Percentiles rank a stretch among this genome's conserved stretches.
Conservation (phyloP, 2,329 filamentous ascomycete genomes). For the Uncinocarpus reesii region DNA sequence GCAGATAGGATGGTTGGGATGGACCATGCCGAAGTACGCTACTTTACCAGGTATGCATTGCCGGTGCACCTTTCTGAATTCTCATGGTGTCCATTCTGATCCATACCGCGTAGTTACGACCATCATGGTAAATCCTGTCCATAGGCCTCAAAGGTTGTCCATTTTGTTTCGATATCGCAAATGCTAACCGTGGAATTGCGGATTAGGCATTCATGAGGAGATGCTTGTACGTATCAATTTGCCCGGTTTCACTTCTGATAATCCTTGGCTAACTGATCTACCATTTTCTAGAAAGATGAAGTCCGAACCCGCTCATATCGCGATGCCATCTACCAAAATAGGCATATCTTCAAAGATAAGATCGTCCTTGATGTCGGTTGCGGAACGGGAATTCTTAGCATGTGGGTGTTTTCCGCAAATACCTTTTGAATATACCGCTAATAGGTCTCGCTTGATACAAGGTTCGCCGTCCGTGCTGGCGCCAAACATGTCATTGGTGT, state of each 20-base stretch:
- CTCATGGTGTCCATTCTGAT: not conserved
- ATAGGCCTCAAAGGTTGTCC: not conserved
- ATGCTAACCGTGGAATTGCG: conserved; percentile 21
- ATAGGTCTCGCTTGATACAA: conserved; percentile 31
- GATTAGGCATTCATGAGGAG: conserved; percentile 83
- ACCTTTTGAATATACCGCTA: conserved; percentile 14
- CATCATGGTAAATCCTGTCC: conserved; percentile 67
- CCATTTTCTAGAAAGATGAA: conserved; percentile 72
- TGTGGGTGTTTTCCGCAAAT: conserved; percentile 50
- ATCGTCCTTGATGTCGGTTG: conserved; percentile 95
- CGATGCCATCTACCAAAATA: conserved; percentile 94
- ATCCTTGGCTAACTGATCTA: conserved; percentile 12
- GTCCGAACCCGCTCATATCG: conserved; percentile 94
- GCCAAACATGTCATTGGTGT: conserved; percentile 98
- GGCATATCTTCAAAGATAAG: conserved; percentile 84
- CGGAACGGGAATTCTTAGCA: conserved; percentile 94
- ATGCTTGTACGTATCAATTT: conserved; percentile 66
- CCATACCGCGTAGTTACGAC: conserved; percentile 60
- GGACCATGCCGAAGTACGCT: conserved; percentile 95
- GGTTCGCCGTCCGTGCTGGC: conserved; percentile 93
- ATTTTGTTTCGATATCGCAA: not conserved
- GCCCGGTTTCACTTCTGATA: conserved; percentile 12
- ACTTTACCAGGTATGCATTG: conserved; percentile 78
- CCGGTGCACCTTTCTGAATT: conserved; percentile 18
- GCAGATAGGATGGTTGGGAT: conserved; percentile 48